Evolutionary conservation across 2,329 filamentous ascomycete genomes (phyloP).

Genomic region (Aspergillus udagawae): DNA sequence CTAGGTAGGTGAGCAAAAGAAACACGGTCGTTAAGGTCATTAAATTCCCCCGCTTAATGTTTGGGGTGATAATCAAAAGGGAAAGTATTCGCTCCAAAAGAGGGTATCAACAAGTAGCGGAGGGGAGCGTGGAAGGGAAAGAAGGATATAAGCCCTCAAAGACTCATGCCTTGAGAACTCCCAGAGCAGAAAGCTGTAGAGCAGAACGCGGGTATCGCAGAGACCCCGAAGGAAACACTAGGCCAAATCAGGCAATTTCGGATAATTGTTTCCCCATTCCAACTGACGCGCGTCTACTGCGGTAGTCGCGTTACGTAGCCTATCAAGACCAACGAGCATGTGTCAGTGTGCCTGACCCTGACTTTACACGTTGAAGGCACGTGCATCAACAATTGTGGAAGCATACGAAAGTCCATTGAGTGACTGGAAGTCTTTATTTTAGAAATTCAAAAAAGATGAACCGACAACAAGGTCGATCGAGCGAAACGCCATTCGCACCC

Average conservation of each 20-base stretch:
- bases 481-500: constrained; percentile 41
- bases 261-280: constrained; percentile 26
- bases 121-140: constrained; percentile 13
- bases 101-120: constrained; percentile 10
- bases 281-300: constrained; percentile 13
- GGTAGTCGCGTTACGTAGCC: constrained; percentile 1
- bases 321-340: neutral
- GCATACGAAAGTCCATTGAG: neutral
- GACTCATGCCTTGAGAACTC: constrained; percentile 27
- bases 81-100: constrained; percentile 1
- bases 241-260: constrained; percentile 27
- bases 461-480: constrained; percentile 29
- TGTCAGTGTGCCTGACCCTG: neutral
- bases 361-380: neutral
- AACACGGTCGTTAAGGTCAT: constrained; percentile 30
- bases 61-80: constrained; percentile 3
- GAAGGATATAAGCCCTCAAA: constrained; percentile 15
- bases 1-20: constrained; percentile 15
- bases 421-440: constrained; percentile 18
- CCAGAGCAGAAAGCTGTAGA: constrained; percentile 23
- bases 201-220: constrained; percentile 35
- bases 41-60: constrained; percentile 12
- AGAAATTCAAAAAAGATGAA: constrained; percentile 28
- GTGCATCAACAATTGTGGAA: neutral
- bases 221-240: constrained; percentile 38